phyloP scores from a whole-genome alignment of 306 rosid species.

The Cucumis melo region DNA sequence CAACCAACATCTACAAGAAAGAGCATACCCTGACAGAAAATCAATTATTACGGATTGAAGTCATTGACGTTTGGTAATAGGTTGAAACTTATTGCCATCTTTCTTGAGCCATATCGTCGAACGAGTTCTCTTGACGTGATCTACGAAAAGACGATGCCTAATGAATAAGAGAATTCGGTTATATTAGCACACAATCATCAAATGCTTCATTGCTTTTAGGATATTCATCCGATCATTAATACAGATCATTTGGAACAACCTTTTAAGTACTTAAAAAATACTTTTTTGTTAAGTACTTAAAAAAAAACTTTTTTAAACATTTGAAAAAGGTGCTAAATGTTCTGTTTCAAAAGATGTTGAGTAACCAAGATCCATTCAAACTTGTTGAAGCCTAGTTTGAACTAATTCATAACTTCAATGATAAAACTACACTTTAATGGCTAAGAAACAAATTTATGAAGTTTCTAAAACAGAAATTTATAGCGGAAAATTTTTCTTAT shows the following conservation, averaged over 20 bases:
- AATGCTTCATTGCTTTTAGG: neutral
- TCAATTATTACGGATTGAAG: neutral
- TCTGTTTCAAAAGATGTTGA: neutral
- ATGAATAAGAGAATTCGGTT: neutral
- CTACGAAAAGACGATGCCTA: slow-evolving; percentile 68
- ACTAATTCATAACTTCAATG: neutral
- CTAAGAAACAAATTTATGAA: neutral
- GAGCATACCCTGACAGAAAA: neutral
- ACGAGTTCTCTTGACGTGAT: slow-evolving; percentile 72
- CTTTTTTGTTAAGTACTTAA: neutral
- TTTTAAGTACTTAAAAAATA: neutral
- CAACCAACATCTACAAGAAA: neutral
- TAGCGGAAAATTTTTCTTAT: neutral
- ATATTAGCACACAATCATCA: neutral
- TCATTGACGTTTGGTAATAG: slow-evolving; percentile 11
- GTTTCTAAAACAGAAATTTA: neutral
- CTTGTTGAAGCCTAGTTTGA: neutral
- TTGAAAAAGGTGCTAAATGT: neutral
- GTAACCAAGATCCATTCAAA: neutral
- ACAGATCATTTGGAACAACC: neutral
- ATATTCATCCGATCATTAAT: neutral
- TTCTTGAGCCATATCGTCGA: slow-evolving; percentile 71
- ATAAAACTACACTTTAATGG: neutral
- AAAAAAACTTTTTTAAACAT: no score
- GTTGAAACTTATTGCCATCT: slow-evolving; percentile 48